Percentiles rank a stretch among this genome's conserved stretches.
Evolutionary conservation across 2,329 filamentous ascomycete genomes (phyloP).

Genomic region (Ophiostoma angusticollis): DNA sequence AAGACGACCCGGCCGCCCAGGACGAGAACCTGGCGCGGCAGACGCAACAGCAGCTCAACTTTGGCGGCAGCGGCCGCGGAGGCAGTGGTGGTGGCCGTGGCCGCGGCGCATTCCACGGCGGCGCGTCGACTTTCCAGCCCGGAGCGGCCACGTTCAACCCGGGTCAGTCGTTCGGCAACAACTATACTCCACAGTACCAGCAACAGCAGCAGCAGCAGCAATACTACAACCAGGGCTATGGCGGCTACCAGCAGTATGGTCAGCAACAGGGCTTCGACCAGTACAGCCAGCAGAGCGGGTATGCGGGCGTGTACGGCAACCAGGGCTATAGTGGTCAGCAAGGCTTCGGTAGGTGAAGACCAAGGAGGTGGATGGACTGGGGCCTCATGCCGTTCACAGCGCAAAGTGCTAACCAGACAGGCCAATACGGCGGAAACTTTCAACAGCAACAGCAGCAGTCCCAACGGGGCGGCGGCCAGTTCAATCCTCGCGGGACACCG

Average conservation of each 20-base stretch:
- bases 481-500: constrained; percentile 29
- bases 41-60: constrained; percentile 61
- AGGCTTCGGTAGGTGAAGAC: too few species aligned
- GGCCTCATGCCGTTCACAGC: too few species aligned
- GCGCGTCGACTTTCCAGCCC: constrained; percentile 59
- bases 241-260: constrained; percentile 29
- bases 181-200: constrained; percentile 27
- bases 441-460: constrained; percentile 24
- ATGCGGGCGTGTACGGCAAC: constrained; percentile 11
- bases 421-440: constrained; percentile 18
- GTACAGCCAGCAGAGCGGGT: constrained; percentile 23
- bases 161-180: constrained; percentile 42
- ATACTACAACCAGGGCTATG: constrained; percentile 10
- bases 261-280: constrained; percentile 36
- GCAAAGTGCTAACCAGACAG: background rate
- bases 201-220: constrained; percentile 15
- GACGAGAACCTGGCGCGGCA: constrained; percentile 68
- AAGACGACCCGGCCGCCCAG: constrained; percentile 70
- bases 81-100: constrained; percentile 7
- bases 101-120: constrained; percentile 45
- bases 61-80: constrained; percentile 37
- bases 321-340: too few species aligned
- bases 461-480: constrained; percentile 18
- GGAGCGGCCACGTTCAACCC: constrained; percentile 52
- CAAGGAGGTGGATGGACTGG: too few species aligned